Percentiles rank a stretch among this genome's conserved stretches.
These are phyloP conservation scores for Xylaria curta DNA, from an alignment of 495 filamentous ascomycete genomes.

Conservation along the genomic window DNA sequence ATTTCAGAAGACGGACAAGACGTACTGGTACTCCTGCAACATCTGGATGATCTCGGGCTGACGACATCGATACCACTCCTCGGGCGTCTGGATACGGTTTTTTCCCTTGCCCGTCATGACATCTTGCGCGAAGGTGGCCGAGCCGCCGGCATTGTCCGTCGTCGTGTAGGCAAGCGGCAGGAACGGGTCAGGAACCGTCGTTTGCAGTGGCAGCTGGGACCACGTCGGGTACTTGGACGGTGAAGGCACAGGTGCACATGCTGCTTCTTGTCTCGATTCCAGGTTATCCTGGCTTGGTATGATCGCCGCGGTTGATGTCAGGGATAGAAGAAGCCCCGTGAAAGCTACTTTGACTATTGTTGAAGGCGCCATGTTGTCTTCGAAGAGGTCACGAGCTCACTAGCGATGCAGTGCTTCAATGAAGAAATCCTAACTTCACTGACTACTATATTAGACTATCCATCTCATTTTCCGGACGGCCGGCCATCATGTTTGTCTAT, in stretches of 20 bases:
- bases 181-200: constrained; percentile 58
- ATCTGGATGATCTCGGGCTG: constrained; percentile 60
- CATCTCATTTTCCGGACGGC: neutral
- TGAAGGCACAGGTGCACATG: constrained; percentile 47
- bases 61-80: constrained; percentile 59
- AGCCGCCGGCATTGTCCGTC: constrained; percentile 43
- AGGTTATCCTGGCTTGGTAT: neutral
- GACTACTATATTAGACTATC: neutral
- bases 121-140: constrained; percentile 43
- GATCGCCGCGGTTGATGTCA: constrained; percentile 17
- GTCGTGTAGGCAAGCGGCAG: constrained; percentile 54
- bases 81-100: constrained; percentile 50
- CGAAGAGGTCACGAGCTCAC: neutral
- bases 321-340: neutral
- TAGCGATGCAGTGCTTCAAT: neutral
- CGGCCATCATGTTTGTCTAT: neutral
- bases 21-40: constrained; percentile 59
- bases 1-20: neutral
- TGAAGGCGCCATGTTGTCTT: neutral
- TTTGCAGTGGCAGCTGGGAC: constrained; percentile 47
- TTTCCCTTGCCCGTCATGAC: constrained; percentile 47
- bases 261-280: constrained; percentile 22
- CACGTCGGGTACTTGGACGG: constrained; percentile 46
- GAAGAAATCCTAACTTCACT: neutral
- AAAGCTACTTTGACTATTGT: neutral